Evolutionary conservation across 208 protist species (phyloP).

Genomic region (Leishmania turanica): DNA sequence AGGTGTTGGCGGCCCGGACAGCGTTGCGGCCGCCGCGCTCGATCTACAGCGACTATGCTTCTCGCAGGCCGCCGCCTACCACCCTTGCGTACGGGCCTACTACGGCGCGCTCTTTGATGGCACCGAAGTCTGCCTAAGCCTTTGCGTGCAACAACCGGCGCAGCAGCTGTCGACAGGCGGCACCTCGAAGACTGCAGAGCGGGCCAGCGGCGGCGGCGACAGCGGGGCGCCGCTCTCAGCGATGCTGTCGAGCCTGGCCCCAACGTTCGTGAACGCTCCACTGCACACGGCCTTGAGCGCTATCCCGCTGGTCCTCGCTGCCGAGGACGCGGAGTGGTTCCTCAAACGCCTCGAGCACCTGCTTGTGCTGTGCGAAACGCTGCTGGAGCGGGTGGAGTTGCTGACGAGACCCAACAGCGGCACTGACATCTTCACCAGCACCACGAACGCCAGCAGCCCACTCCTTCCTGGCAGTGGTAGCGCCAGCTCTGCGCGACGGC

Average conservation of each 20-base stretch:
- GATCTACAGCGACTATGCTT: conserved; percentile 36
- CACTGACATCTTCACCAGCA: not conserved
- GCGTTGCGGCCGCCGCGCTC: conserved; percentile 14
- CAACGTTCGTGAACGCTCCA: conserved; percentile 52
- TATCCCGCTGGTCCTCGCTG: conserved; percentile 63
- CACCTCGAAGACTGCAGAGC: not conserved
- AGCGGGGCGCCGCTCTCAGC: not conserved
- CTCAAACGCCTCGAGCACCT: conserved; percentile 50
- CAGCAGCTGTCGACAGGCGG: not conserved
- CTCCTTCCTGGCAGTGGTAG: not conserved
- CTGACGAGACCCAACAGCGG: not conserved
- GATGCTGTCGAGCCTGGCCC: conserved; percentile 24
- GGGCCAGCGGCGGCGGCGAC: not conserved
- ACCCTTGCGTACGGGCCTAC: conserved; percentile 34
- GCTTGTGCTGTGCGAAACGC: conserved; percentile 29
- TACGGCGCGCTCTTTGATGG: conserved; percentile 41
- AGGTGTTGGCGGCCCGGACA: not conserved
- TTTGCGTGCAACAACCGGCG: conserved; percentile 17
- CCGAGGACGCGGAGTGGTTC: conserved; percentile 69
- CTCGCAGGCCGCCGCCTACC: conserved; percentile 35
- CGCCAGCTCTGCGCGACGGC: conserved; percentile 8
- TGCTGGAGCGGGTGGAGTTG: conserved; percentile 17
- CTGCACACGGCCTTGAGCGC: conserved; percentile 75
- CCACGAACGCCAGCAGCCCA: not conserved
- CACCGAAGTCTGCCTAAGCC: conserved; percentile 21